Evolutionary conservation across 257 asterid species (phyloP).

Genomic region (Gynochthodes officinalis): DNA sequence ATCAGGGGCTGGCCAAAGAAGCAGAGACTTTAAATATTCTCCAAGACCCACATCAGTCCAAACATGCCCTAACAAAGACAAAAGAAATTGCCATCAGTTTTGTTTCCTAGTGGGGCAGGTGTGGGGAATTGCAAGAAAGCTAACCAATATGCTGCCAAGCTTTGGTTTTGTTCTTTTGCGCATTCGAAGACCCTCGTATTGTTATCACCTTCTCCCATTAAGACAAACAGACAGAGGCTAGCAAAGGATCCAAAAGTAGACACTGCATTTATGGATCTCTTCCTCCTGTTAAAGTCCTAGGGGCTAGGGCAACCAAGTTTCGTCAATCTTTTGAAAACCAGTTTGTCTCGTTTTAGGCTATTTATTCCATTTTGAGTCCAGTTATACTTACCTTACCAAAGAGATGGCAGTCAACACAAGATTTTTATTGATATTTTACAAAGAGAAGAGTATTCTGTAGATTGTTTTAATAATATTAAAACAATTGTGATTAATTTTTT

Average conservation of each 20-base stretch:
- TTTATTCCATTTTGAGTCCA: too few species aligned
- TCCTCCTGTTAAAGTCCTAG: constrained; percentile 8
- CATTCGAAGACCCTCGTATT: constrained; percentile 10
- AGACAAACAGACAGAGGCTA: constrained; percentile 25
- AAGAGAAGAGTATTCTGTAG: too few species aligned
- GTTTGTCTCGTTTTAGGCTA: too few species aligned
- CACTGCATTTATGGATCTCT: constrained; percentile 22
- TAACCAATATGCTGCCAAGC: constrained; percentile 11
- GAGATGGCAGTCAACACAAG: too few species aligned
- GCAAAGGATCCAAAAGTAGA: constrained; percentile 22
- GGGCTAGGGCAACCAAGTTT: background rate
- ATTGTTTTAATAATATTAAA: too few species aligned
- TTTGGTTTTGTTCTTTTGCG: constrained; percentile 21
- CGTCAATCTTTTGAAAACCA: background rate
- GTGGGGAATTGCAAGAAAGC: constrained; percentile 20
- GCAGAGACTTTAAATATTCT: constrained; percentile 42
- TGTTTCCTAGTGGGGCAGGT: constrained; percentile 37
- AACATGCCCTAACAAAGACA: constrained; percentile 77
- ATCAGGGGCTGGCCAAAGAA: constrained; percentile 50
- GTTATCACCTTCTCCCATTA: constrained; percentile 13
- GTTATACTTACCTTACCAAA: too few species aligned
- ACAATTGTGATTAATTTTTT: too few species aligned
- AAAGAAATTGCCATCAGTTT: constrained; percentile 56
- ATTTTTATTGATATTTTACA: too few species aligned
- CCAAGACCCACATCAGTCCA: constrained; percentile 41